Conservation (phyloP, 129 eudicot genomes). For the Saposhnikovia divaricata region DNA sequence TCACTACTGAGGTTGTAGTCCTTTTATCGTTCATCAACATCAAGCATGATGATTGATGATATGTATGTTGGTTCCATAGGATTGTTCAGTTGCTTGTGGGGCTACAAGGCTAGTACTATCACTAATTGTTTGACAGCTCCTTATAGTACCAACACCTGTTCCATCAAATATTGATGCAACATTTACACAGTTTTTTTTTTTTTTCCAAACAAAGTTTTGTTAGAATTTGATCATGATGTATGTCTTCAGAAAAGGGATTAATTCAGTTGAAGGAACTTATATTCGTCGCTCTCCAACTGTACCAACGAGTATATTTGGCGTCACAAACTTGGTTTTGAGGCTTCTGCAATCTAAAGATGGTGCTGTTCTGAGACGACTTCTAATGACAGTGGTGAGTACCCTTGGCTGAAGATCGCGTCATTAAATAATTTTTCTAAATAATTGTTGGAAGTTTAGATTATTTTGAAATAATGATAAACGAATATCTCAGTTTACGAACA, state of each 20-base stretch:
- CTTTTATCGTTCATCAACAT: not conserved
- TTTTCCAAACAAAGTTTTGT: not conserved
- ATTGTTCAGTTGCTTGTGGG: not conserved
- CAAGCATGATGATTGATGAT: not conserved
- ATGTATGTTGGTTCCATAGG: not conserved
- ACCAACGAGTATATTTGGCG: conserved; percentile 32
- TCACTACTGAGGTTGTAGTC: not conserved
- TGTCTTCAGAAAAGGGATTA: conserved; percentile 53
- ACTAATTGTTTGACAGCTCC: not conserved
- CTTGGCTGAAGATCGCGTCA: not conserved
- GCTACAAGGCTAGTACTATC: not conserved
- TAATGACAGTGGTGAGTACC: conserved; percentile 85
- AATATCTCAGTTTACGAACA: not conserved
- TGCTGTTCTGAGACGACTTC: conserved; percentile 70
- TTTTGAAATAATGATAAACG: not conserved
- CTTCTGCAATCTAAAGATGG: conserved; percentile 79
- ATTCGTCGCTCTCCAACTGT: conserved; percentile 27
- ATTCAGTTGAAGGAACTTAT: conserved; percentile 28
- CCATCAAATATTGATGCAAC: not conserved
- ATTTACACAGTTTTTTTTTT: not conserved
- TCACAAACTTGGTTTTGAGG: conserved; percentile 58
- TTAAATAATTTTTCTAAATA: conserved; percentile 2
- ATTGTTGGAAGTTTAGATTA: conserved; percentile 3
- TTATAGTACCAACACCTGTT: not conserved
- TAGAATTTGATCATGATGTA: conserved; percentile 16